These are phyloP conservation scores for Hanseniaspora lindneri DNA, from an alignment of 805 yeast genomes.

Conservation along the genomic window DNA sequence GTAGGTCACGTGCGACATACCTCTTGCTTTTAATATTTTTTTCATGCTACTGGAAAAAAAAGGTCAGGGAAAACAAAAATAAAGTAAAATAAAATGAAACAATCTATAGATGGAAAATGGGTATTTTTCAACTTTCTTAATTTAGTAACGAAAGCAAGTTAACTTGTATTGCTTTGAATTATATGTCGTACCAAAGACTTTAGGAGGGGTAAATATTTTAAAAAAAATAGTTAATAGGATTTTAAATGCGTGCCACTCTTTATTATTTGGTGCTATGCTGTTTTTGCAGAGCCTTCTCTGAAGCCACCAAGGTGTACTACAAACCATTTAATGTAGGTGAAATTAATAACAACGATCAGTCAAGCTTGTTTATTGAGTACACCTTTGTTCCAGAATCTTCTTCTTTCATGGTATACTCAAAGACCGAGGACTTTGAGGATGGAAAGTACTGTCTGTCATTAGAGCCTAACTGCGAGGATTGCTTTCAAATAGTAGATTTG, in stretches of 20 bases:
- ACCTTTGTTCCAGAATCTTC: slow-evolving; percentile 13
- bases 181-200: too few species aligned
- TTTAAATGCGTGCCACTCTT: background rate
- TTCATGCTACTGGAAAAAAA: too few species aligned
- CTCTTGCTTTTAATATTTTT: too few species aligned
- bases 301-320: slow-evolving; percentile 5
- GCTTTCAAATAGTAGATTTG: slow-evolving; percentile 4
- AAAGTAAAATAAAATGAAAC: too few species aligned
- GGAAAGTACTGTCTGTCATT: slow-evolving; percentile 8
- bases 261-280: background rate
- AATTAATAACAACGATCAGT: background rate
- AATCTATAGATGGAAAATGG: too few species aligned
- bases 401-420: slow-evolving; percentile 1
- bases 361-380: slow-evolving; percentile 2
- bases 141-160: too few species aligned
- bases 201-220: too few species aligned
- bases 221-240: too few species aligned
- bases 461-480: background rate
- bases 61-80: too few species aligned
- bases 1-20: too few species aligned
- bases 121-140: too few species aligned
- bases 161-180: too few species aligned
- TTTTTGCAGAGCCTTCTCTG: background rate
- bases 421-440: background rate
- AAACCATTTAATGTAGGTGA: background rate